Conservation (phyloP, 1,284 basidiomycete species). For the Malassezia equina region DNA sequence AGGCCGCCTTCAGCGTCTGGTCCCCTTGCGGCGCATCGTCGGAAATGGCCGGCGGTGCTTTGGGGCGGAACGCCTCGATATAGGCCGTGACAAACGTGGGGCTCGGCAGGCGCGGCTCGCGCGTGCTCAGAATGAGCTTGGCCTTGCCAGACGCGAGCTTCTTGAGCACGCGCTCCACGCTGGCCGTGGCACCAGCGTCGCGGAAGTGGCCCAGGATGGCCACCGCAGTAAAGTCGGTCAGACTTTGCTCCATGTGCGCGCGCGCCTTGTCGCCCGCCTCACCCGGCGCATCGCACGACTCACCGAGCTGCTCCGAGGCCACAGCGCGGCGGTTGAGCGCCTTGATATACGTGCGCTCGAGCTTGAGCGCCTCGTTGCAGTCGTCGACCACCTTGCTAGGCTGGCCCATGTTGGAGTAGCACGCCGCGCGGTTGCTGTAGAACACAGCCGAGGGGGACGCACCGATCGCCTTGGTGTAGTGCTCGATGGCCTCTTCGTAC, state of each 20-base stretch:
- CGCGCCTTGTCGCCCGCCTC: slow-evolving; percentile 35
- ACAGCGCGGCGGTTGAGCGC: slow-evolving; percentile 84
- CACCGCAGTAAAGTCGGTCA: slow-evolving; percentile 76
- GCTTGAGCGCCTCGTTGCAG: slow-evolving; percentile 75
- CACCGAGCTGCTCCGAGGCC: slow-evolving; percentile 69
- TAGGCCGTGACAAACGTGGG: slow-evolving; percentile 90
- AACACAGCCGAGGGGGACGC: slow-evolving; percentile 87
- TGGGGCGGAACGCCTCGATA: slow-evolving; percentile 87
- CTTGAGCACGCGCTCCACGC: slow-evolving; percentile 86
- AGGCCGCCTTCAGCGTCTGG: slow-evolving; percentile 66
- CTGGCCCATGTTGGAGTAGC: slow-evolving; percentile 81
- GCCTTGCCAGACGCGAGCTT: slow-evolving; percentile 67
- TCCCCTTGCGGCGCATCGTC: slow-evolving; percentile 69
- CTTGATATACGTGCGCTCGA: slow-evolving; percentile 82
- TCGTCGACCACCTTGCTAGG: slow-evolving; percentile 77
- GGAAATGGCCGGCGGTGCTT: slow-evolving; percentile 64
- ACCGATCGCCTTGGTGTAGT: slow-evolving; percentile 71
- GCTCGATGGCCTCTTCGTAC: slow-evolving; percentile 65
- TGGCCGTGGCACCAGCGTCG: slow-evolving; percentile 65
- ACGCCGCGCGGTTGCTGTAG: slow-evolving; percentile 94
- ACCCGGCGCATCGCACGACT: slow-evolving; percentile 58
- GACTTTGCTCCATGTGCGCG: slow-evolving; percentile 27
- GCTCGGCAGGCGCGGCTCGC: slow-evolving; percentile 76
- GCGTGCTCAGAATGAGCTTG: slow-evolving; percentile 61
- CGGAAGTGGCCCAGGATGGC: slow-evolving; percentile 88